Evolutionary conservation across 495 filamentous ascomycete genomes (phyloP), one percentile per base, ranked within the genome.

Genomic region (Aspergillus bertholletiae): DNA sequence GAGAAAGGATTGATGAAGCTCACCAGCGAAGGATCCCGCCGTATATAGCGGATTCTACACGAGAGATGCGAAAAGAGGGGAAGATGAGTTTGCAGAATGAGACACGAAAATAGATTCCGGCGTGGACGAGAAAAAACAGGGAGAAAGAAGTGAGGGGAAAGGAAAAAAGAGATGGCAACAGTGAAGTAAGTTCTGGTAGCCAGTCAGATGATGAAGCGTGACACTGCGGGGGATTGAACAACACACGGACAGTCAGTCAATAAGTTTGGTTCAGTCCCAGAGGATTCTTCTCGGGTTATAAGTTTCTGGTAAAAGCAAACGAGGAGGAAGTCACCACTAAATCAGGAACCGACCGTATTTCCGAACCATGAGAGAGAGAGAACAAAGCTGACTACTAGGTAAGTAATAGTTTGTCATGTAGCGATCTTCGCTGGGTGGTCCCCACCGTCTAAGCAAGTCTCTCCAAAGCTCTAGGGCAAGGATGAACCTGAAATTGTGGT

Each of bases 381-480:
- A 13, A 39, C n/a, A 39, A 15, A 13, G n/a, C 15, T 40, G 17
- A 17, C 17, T n/a, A 40, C 7, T 5, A 40, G 5, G 17, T 2
- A 40, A 5, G 13, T 2, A 40, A n/a, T 17, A 3, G 1, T 40
- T 18, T 40, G 15, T 20, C n/a, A 54, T 49, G 53, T 37, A 50
- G 54, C 54, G 54, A 56, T 56, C 44, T 48, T 57, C 44, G 55
- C 48, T 47, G 22, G 41, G n/a, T n/a, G n/a, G n/a, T n/a, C n/a
- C n/a, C n/a, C n/a, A n/a, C n/a, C n/a, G n/a, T n/a, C n/a, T n/a
- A n/a, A n/a, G n/a, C n/a, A n/a, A n/a, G n/a, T 2, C 41, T 53
- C 50, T 26, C 50, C 51, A 58, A 28, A 28, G 26, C 26, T 28
- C 26, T 28, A 5, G 8, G 26, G 4, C 26, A 8, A 5, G 8